Evolutionary conservation across 371 early-diverging fungal genomes (phyloP), one percentile per base, ranked within the genome.

Genomic region (Nematocida sp.): DNA sequence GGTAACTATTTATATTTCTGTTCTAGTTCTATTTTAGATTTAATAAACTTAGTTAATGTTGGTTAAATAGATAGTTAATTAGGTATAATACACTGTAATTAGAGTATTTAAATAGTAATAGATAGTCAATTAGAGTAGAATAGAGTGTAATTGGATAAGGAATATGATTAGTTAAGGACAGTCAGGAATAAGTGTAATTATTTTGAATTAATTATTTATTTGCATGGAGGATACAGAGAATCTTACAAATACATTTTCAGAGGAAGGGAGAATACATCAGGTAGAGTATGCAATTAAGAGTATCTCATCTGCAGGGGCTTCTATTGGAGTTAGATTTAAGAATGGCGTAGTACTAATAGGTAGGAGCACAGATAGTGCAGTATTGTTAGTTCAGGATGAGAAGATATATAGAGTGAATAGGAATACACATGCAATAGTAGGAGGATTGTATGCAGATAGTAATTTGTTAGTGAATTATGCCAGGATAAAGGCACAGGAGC

Each of bases 281-380:
- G 96, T 95, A 75, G 96, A 97, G 84, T 96, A 96, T 85, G 98
- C 98, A 47, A 96, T 96, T 90, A 95, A 97, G 82, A 95, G 95
- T 57, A 94, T 98, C 80, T 90, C 91, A 9, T 91, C 90, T 77
- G 99, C 95, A 41, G 95, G 95, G 61, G 92, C 93, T 60, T 90
- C 90, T 15, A 86, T 96, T 37, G 99, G 99, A 45, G 85, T 92
- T 53, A 86, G 90, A 49, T 82, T 76, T 29, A 87, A 86, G 55
- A 95, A 96, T 65, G 97, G 97, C 53, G 86, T 96, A 58, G 90
- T 96, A 2, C 87, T 98, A 77, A 90, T 93, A 19, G 97, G 96
- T 34, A 94, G 94, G 81, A 94, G 91, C 83, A 92, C 92, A 84
- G 89, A 90, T 3, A 88, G 38, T 27, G 0, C 25, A 27, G 37